These are phyloP conservation scores for Curvularia lunata DNA, from an alignment of 2,329 filamentous ascomycete species.

Conservation along the genomic window DNA sequence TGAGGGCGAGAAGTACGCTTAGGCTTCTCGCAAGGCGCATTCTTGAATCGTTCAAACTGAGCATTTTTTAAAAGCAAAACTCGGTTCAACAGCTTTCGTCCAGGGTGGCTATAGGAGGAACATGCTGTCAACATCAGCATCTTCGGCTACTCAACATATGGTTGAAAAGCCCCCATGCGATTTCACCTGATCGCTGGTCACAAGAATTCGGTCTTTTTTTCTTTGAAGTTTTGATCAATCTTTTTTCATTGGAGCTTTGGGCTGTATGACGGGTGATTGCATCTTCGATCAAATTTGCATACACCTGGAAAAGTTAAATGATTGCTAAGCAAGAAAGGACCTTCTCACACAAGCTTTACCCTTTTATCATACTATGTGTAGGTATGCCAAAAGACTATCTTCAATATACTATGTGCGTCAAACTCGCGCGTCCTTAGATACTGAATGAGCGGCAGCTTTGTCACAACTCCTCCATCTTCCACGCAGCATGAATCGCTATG, in stretches of 20 bases:
- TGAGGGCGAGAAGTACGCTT: constrained; percentile 5
- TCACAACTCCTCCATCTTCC: neutral
- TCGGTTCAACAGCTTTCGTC: neutral
- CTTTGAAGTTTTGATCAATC: no score
- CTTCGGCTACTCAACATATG: neutral
- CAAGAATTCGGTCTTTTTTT: neutral
- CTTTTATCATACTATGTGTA: neutral
- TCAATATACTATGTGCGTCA: neutral
- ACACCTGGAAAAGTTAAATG: neutral
- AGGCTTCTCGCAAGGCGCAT: neutral
- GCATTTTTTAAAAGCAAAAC: no score
- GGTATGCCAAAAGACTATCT: neutral
- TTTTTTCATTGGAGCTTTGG: neutral
- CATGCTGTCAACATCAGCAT: neutral
- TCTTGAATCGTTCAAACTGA: neutral
- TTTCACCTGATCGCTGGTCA: no score
- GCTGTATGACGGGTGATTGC: neutral
- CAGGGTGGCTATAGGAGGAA: neutral
- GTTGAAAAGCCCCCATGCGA: neutral
- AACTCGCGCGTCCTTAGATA: neutral
- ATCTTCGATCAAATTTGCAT: neutral
- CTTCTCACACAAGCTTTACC: neutral
- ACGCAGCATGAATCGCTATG: neutral
- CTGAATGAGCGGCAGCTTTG: neutral
- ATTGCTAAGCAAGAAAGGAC: neutral